phyloP scores from a whole-genome alignment of 768 basidiomycete genomes.

The Suillus paluster region DNA sequence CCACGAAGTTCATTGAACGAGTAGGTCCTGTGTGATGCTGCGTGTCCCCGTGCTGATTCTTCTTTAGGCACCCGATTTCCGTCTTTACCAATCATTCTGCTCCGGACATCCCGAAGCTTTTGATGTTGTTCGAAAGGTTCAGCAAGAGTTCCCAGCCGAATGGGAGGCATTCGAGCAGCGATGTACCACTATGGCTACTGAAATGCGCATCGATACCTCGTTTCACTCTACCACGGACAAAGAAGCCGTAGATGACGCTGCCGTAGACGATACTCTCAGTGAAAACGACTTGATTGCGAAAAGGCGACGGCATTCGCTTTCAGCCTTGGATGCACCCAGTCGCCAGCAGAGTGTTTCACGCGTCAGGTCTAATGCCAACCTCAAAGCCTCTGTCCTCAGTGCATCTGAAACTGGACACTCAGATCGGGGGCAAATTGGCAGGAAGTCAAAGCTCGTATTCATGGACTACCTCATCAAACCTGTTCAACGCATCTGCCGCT shows the following conservation, averaged over 20 bases:
- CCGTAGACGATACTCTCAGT: conserved; percentile 9
- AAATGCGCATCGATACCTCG: conserved; percentile 33
- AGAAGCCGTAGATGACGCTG: conserved; percentile 13
- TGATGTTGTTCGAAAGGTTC: conserved; percentile 69
- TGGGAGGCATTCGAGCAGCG: conserved; percentile 86
- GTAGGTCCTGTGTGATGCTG: conserved; percentile 36
- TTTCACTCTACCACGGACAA: conserved; percentile 16
- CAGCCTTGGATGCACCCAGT: conserved; percentile 52
- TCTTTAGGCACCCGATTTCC: conserved; percentile 70
- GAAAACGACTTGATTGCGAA: conserved; percentile 34
- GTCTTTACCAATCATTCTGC: conserved; percentile 86
- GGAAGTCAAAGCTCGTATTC: conserved; percentile 56
- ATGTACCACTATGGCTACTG: conserved; percentile 60
- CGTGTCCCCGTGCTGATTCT: conserved; percentile 10
- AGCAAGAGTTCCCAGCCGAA: conserved; percentile 65
- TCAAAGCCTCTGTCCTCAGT: conserved; percentile 37
- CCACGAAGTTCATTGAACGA: conserved; percentile 61
- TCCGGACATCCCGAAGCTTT: conserved; percentile 84
- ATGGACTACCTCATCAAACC: conserved; percentile 96
- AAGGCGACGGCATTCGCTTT: conserved; percentile 50
- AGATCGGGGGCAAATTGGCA: conserved; percentile 29
- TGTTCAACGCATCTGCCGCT: conserved; percentile 95
- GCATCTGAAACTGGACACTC: conserved; percentile 37
- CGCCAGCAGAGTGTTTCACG: conserved; percentile 39
- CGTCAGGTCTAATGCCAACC: conserved; percentile 34